phyloP scores from a whole-genome alignment of 1,139 yeast species.

The Protomyces lactucae-debilis region DNA sequence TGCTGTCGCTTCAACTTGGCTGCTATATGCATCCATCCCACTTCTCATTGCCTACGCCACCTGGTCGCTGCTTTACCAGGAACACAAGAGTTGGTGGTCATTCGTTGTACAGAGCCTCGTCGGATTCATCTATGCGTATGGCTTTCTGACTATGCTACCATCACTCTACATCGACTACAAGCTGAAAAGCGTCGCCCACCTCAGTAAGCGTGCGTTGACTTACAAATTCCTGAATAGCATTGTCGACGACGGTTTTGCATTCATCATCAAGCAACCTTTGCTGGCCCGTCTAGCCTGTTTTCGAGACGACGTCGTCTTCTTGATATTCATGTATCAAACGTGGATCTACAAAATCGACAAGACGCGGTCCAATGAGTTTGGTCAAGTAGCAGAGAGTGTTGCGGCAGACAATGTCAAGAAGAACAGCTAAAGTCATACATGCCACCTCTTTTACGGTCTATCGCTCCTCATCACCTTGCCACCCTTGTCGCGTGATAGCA shows the following conservation, averaged over 20 bases:
- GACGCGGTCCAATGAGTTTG: constrained; percentile 43
- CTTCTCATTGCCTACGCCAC: constrained; percentile 41
- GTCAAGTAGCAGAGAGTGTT: constrained; percentile 42
- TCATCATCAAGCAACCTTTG: constrained; percentile 40
- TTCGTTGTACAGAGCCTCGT: constrained; percentile 43
- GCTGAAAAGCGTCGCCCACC: constrained; percentile 45
- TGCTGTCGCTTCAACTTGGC: constrained; percentile 41
- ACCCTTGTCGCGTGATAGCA: too few relatives aligned
- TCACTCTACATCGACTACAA: constrained; percentile 44
- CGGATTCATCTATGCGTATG: constrained; percentile 45
- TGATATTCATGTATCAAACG: constrained; percentile 43
- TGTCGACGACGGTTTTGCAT: constrained; percentile 45
- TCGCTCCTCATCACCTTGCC: too few relatives aligned
- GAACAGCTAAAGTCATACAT: neutral
- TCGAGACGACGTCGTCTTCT: constrained; percentile 44
- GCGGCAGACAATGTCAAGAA: neutral
- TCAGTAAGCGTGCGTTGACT: constrained; percentile 44
- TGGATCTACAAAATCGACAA: constrained; percentile 44
- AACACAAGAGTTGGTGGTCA: constrained; percentile 46
- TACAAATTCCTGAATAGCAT: constrained; percentile 45
- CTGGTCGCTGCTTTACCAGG: constrained; percentile 42
- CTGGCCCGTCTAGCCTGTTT: constrained; percentile 41
- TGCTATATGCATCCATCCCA: constrained; percentile 42
- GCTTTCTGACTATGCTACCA: constrained; percentile 43
- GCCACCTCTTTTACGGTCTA: too few relatives aligned